Base-by-base conservation (phyloP, 1,284 basidiomycete species). In the Puccinia brachypodii region DNA sequence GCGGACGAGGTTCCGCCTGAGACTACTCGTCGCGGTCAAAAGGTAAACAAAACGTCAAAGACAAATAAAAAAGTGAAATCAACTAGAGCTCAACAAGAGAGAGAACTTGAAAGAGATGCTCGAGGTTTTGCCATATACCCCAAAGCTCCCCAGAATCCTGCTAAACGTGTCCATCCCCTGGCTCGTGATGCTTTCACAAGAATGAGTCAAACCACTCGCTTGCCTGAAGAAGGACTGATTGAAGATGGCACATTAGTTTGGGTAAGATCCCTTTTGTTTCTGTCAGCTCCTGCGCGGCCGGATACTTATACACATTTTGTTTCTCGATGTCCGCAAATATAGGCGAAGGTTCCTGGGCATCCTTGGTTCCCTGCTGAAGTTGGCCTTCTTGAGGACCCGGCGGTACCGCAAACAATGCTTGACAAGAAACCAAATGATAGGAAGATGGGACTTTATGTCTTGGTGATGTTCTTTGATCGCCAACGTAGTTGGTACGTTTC, bases 351-450 rank as follows among this genome's bases (percentile, higher is more conserved):
- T 6, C 72, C 60, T 31, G 80, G 80, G 11, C 80, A 81, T 66
- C 62, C 62, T 76, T 81, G 80, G 80, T 81, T 81, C 31, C 80
- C 80, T n/a, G 80, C 72, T 33, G 80, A 81, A 76, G 80, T 81
- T 25, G 80, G 80, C 22, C 50, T 81, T 25, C 72, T 73, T 42
- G 64, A 62, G 13, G 53, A 76, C 47, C 72, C 80, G 13, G 36
- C 31, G 33, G 72, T 81, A 25, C 80, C 80, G 13, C 60, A 40
- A 58, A 64, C 58, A 36, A 73, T 81, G 44, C 42, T 81, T 50
- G 73, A 62, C 68, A 68, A 56, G 36, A 68, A 74, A 31, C 47
- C 33, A 38, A 22, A 47, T 9, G 66, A n/a, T 69, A 33, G 33
- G 25, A 75, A 75, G 40, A 56, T 62, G n/a, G 64, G 42, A 16